phyloP scores from a whole-genome alignment of 768 basidiomycete genomes.

The Suillus weaverae region DNA sequence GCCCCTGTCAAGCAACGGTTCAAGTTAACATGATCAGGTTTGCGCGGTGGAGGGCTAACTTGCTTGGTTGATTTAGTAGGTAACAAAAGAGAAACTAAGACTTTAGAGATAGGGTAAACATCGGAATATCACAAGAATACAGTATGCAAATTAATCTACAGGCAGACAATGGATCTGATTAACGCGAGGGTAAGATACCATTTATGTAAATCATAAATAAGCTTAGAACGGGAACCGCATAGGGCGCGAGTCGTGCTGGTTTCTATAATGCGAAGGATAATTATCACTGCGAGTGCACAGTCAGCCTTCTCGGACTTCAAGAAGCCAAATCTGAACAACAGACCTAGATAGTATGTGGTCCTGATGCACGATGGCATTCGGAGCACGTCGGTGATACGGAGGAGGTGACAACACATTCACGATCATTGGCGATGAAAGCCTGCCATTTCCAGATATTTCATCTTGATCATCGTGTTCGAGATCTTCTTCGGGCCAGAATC shows the following conservation, averaged over 20 bases:
- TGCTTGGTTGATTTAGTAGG: neutral
- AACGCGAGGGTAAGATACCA: constrained; percentile 4
- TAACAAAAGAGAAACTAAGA: neutral
- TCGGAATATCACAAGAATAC: neutral
- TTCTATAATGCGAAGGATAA: constrained; percentile 16
- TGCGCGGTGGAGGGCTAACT: neutral
- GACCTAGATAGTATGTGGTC: constrained; percentile 17
- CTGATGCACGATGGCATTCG: constrained; percentile 5
- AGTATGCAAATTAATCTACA: constrained; percentile 1
- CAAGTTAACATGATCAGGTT: neutral
- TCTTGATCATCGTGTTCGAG: constrained; percentile 10
- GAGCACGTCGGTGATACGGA: constrained; percentile 21
- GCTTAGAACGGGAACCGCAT: constrained; percentile 30
- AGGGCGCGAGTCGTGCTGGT: constrained; percentile 15
- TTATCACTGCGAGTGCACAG: constrained; percentile 16
- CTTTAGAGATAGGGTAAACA: neutral
- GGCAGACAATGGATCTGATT: constrained; percentile 19
- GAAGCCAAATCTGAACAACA: neutral
- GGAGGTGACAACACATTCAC: constrained; percentile 26
- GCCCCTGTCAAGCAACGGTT: constrained; percentile 13
- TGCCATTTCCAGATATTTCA: constrained; percentile 16
- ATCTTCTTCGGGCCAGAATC: constrained; percentile 35
- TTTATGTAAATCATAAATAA: constrained; percentile 4
- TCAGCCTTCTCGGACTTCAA: neutral
- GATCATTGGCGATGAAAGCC: constrained; percentile 15